Evolutionary conservation across 768 basidiomycete genomes (phyloP).

Genomic region (Lentinula raphanica): DNA sequence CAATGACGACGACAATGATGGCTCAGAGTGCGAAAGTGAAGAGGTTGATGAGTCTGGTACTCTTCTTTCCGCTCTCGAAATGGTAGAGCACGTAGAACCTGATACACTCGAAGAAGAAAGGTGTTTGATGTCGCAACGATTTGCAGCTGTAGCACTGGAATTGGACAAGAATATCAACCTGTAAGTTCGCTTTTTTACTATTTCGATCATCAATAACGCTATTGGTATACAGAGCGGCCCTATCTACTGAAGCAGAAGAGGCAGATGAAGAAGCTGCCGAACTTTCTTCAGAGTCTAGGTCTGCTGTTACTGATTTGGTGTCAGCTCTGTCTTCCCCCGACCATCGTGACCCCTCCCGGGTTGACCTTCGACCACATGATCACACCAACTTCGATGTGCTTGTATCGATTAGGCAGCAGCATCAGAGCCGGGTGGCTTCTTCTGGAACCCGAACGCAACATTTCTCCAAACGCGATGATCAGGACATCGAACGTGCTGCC

Average conservation of each 20-base stretch:
- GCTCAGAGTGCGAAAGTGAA: no score
- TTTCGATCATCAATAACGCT: background rate
- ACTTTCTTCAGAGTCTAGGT: background rate
- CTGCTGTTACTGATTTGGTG: background rate
- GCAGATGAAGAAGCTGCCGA: background rate
- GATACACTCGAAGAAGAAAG: background rate
- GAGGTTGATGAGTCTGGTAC: no score
- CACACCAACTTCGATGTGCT: background rate
- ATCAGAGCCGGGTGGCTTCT: background rate
- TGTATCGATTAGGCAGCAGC: background rate
- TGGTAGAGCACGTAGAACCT: no score
- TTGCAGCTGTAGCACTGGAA: conserved; percentile 3
- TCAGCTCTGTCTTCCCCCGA: background rate
- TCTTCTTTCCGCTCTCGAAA: no score
- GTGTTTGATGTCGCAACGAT: background rate
- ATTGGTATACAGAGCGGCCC: background rate
- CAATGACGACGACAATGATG: no score
- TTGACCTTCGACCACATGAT: background rate
- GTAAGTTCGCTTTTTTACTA: background rate
- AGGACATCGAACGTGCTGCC: no score
- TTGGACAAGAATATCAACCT: conserved; percentile 1
- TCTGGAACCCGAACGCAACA: background rate
- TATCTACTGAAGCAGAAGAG: background rate
- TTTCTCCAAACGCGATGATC: background rate
- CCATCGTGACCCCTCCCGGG: background rate